Conservation (phyloP, 768 basidiomycete genomes). For the Kondoa subrosea region DNA sequence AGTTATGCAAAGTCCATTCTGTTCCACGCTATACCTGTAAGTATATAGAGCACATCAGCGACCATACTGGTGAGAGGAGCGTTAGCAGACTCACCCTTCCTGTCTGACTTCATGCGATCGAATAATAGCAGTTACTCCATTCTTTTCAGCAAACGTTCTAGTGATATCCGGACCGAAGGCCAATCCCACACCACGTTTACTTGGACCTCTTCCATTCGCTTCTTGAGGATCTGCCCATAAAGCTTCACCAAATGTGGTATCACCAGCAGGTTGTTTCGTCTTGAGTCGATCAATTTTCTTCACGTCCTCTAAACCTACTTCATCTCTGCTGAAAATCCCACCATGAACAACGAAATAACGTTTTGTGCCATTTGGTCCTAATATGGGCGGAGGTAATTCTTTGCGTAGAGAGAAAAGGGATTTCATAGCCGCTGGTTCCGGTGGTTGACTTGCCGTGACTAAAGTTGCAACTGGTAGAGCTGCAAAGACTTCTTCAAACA, state of each 20-base stretch:
- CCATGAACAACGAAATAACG: constrained; percentile 93
- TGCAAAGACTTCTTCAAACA: constrained; percentile 89
- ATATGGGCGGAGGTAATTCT: constrained; percentile 30
- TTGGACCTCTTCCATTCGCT: constrained; percentile 72
- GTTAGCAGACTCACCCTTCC: constrained; percentile 41
- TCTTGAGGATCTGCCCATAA: constrained; percentile 96
- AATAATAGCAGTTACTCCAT: constrained; percentile 48
- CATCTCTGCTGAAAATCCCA: constrained; percentile 86
- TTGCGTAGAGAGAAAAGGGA: constrained; percentile 10
- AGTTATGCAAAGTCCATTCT: constrained; percentile 84
- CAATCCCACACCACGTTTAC: constrained; percentile 91
- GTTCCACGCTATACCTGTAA: constrained; percentile 70
- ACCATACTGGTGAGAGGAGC: background rate
- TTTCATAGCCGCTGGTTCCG: constrained; percentile 25
- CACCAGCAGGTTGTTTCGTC: constrained; percentile 67
- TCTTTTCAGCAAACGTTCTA: constrained; percentile 21
- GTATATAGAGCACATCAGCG: constrained; percentile 30
- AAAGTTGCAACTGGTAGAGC: constrained; percentile 76
- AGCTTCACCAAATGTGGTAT: constrained; percentile 73
- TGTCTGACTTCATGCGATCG: constrained; percentile 85
- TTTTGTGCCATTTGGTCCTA: constrained; percentile 64
- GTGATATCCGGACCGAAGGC: constrained; percentile 59
- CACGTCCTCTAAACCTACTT: constrained; percentile 83
- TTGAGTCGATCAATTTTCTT: constrained; percentile 72
- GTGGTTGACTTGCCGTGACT: constrained; percentile 51